Conservation (phyloP, 345 rosid genomes). For the Rhodamnia argentea region DNA sequence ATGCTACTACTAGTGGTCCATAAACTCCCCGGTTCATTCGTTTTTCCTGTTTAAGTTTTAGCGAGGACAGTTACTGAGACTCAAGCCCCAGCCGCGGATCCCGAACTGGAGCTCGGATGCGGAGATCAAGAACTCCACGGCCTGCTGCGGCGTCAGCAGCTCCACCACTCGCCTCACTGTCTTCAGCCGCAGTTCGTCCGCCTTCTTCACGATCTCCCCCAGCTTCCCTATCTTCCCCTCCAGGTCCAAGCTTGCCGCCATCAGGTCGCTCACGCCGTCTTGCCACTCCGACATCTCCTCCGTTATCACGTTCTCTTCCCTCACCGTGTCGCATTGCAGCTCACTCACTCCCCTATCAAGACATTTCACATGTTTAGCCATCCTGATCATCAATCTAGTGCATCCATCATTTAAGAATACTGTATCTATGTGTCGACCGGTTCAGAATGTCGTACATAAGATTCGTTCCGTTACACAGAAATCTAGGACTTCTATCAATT, state of each 20-base stretch:
- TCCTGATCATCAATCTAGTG: background rate
- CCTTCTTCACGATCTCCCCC: conserved; percentile 33
- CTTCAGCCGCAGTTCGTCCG: conserved; percentile 58
- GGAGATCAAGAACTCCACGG: conserved; percentile 59
- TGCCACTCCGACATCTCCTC: conserved; percentile 78
- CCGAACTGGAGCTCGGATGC: conserved; percentile 71
- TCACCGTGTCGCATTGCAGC: conserved; percentile 83
- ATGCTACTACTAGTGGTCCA: background rate
- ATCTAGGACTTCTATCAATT: background rate
- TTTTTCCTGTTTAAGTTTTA: background rate
- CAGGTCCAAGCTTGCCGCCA: conserved; percentile 4
- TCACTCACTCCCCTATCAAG: conserved; percentile 61
- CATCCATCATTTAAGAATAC: background rate
- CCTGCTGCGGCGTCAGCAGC: conserved; percentile 54
- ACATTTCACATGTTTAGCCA: background rate
- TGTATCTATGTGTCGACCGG: background rate
- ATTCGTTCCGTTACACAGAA: background rate
- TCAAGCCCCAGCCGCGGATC: conserved; percentile 47
- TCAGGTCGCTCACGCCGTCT: conserved; percentile 40
- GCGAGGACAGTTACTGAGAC: background rate
- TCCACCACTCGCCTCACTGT: conserved; percentile 48
- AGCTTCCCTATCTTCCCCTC: conserved; percentile 37
- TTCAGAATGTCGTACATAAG: background rate
- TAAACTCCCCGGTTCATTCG: background rate
- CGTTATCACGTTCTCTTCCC: conserved; percentile 68